Percentiles rank a stretch among this genome's conserved stretches.
These are phyloP conservation scores for Lathyrus tuberosus DNA, from an alignment of 306 rosid genomes.

Conservation along the genomic window DNA sequence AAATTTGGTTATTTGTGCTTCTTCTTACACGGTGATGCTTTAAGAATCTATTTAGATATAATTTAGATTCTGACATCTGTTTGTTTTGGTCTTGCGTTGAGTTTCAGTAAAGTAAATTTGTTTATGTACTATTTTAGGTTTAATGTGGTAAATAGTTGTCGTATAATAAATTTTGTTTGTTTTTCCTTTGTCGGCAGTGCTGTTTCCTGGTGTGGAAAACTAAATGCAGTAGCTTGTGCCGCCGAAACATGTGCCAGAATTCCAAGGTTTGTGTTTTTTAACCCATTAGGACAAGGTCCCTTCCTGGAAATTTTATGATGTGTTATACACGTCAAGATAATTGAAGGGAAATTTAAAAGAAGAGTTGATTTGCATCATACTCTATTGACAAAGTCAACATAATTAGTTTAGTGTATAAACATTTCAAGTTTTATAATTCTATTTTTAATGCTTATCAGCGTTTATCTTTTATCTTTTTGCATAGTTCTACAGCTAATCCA, in stretches of 20 bases:
- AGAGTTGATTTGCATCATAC: slow-evolving; percentile 3
- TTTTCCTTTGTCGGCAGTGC: slow-evolving; percentile 62
- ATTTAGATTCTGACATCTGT: slow-evolving; percentile 17
- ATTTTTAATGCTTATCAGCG: slow-evolving; percentile 34
- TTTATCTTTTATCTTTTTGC: slow-evolving; percentile 26
- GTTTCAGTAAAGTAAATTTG: not conserved
- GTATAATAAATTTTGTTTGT: slow-evolving; percentile 1
- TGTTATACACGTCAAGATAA: slow-evolving; percentile 18
- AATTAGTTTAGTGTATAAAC: slow-evolving; percentile 1
- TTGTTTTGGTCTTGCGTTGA: not conserved
- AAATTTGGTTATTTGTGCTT: slow-evolving; percentile 2
- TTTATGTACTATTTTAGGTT: not conserved
- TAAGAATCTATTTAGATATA: not conserved
- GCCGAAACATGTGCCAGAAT: slow-evolving; percentile 98
- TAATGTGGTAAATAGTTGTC: not conserved
- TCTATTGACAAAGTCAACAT: slow-evolving; percentile 11
- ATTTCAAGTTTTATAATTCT: slow-evolving; percentile 12
- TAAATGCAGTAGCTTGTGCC: slow-evolving; percentile 98
- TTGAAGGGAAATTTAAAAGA: not conserved
- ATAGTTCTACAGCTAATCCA: slow-evolving; percentile 82
- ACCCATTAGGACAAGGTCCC: slow-evolving; percentile 15
- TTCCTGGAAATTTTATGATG: not conserved
- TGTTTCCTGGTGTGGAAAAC: slow-evolving; percentile 97
- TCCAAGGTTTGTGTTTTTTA: slow-evolving; percentile 68
- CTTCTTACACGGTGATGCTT: not conserved